Evolutionary conservation across 2,329 filamentous ascomycete species (phyloP), one percentile per base, ranked within the genome.

Genomic region (Botryotinia convoluta): DNA sequence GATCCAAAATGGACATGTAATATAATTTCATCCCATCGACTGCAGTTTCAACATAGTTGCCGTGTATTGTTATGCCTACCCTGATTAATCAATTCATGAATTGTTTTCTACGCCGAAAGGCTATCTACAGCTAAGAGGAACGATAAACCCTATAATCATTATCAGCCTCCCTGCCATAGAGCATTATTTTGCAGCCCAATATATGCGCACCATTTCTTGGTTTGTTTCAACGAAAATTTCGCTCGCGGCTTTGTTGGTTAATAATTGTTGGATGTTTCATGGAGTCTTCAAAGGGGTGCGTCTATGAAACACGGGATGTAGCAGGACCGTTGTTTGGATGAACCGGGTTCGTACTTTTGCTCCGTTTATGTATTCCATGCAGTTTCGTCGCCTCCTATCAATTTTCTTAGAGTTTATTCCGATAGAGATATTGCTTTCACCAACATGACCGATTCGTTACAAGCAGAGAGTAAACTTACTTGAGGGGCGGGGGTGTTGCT

Each of bases 291-390:
- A 42, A 65, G 39, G n/a, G 37, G 37, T n/a, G n/a, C 37, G 44
- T 4, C 32, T 57, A 45, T 72, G 61, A 72, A 72, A 72, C 70
- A 20, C 39, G 42, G 37, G 42, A 22, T 72, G 70, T 67, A 35
- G 61, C 70, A 72, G 61, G 48, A 42, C 20, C 35, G 29, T 65
- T 54, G 32, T 72, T 72, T 65, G 69, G 69, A 72, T 57, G 69
- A 72, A 72, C 60, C 44, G 69, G 37, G 32, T 18, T 37, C 20
- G 32, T 32, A 39, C 59, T 71, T 71, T 45, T 67, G 45, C 18
- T 45, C 26, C 26, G 37, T 18, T 45, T 45, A n/a, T 45, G 10
- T 18, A 20, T 20, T 39, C 32, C 44, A 51, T 51, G 32, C 16
- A n/a, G 14, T 37, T 12, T 67, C 48, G 2, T n/a, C 18, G 39